phyloP scores from a whole-genome alignment of 805 yeast species.

The Scheffersomyces spartinae region DNA sequence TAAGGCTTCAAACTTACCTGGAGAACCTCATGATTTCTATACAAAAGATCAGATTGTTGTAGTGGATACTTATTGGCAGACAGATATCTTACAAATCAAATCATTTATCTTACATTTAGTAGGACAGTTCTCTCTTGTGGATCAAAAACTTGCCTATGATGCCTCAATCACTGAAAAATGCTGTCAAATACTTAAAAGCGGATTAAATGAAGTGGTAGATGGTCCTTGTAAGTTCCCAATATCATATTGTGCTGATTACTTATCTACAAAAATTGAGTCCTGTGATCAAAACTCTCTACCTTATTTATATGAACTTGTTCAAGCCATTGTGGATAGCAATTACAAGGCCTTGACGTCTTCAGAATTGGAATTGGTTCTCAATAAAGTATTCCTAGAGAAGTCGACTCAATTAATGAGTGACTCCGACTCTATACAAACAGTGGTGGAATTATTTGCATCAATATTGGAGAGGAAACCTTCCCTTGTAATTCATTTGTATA shows the following conservation, averaged over 20 bases:
- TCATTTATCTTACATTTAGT: constrained; percentile 29
- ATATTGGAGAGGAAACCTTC: constrained; percentile 39
- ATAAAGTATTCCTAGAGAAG: constrained; percentile 24
- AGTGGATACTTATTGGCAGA: constrained; percentile 30
- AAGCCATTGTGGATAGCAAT: constrained; percentile 30
- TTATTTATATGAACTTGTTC: constrained; percentile 32
- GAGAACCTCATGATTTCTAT: constrained; percentile 30
- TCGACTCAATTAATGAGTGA: constrained; percentile 31
- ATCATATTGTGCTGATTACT: constrained; percentile 28
- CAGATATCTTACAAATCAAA: constrained; percentile 37
- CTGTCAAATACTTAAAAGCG: constrained; percentile 50
- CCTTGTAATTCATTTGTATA: constrained; percentile 24
- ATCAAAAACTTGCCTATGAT: constrained; percentile 25
- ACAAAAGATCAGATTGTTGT: constrained; percentile 19
- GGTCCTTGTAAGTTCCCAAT: constrained; percentile 57
- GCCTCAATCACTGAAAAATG: constrained; percentile 49
- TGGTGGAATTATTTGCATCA: constrained; percentile 39
- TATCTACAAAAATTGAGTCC: constrained; percentile 18
- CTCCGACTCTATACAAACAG: constrained; percentile 46
- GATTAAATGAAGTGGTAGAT: constrained; percentile 47
- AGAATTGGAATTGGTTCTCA: constrained; percentile 23
- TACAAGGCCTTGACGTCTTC: constrained; percentile 16
- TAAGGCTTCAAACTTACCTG: constrained; percentile 54
- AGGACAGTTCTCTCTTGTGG: constrained; percentile 28
- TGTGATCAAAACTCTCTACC: constrained; percentile 27